phyloP scores from a whole-genome alignment of 202 grass and related monocot species.

The Setaria viridis region DNA sequence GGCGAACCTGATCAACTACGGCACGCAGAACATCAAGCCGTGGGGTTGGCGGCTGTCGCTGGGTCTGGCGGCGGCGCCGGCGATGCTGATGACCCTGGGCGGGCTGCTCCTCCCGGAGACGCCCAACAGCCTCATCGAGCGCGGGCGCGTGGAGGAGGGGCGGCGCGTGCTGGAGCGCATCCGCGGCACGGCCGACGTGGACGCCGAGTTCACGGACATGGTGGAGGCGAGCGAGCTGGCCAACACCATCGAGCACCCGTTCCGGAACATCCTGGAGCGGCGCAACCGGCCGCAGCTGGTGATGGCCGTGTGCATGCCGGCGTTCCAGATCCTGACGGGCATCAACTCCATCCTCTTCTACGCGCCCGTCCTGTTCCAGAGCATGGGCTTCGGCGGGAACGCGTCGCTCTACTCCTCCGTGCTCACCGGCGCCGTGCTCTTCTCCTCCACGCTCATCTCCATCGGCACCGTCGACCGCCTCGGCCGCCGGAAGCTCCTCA shows the following conservation, averaged over 20 bases:
- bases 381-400: constrained; percentile 81
- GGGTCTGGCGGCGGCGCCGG: constrained; percentile 67
- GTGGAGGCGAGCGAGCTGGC: constrained; percentile 85
- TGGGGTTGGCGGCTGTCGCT: constrained; percentile 95
- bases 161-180: constrained; percentile 75
- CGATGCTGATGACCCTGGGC: constrained; percentile 74
- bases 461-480: constrained; percentile 77
- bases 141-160: constrained; percentile 57
- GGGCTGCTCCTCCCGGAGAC: constrained; percentile 84
- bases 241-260: constrained; percentile 85
- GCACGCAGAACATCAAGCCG: constrained; percentile 75
- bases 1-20: constrained; percentile 95
- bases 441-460: constrained; percentile 67
- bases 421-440: constrained; percentile 77
- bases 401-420: constrained; percentile 77
- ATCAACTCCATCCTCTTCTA: constrained; percentile 99
- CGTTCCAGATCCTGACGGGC: constrained; percentile 88
- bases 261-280: constrained; percentile 80
- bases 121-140: constrained; percentile 88
- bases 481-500: constrained; percentile 73
- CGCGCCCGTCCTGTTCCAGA: constrained; percentile 93
- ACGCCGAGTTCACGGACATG: constrained; percentile 92
- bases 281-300: constrained; percentile 89
- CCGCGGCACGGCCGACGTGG: constrained; percentile 72
- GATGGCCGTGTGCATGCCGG: constrained; percentile 95